These are phyloP conservation scores for Xylariaceae sp. DNA, from an alignment of 2,329 filamentous ascomycete genomes.

Conservation along the genomic window DNA sequence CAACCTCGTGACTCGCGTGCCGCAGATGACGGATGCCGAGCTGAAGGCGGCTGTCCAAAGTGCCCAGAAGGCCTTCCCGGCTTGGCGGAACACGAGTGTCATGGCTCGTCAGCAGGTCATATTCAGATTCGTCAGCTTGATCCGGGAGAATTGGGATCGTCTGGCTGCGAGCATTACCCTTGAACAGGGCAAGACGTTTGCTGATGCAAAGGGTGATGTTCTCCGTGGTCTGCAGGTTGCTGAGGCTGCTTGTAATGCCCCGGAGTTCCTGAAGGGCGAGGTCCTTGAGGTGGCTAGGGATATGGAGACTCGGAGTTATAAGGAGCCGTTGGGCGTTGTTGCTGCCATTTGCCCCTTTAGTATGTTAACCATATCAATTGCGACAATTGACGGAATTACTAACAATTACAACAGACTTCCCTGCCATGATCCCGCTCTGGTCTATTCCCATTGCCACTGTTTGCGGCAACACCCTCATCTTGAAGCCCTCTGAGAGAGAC, in stretches of 20 bases:
- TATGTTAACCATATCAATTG: constrained; percentile 38
- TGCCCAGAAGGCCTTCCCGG: constrained; percentile 68
- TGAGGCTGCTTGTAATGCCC: constrained; percentile 74
- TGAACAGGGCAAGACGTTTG: constrained; percentile 85
- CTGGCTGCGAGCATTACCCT: constrained; percentile 79
- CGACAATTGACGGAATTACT: neutral
- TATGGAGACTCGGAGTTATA: constrained; percentile 81
- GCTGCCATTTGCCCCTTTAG: constrained; percentile 85
- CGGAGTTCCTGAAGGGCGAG: constrained; percentile 77
- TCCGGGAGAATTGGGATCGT: constrained; percentile 79
- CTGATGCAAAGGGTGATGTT: constrained; percentile 76
- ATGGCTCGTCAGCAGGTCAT: constrained; percentile 76
- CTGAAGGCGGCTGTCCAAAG: constrained; percentile 69
- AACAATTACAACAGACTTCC: constrained; percentile 60
- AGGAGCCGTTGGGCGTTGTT: constrained; percentile 74
- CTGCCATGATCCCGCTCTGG: constrained; percentile 91
- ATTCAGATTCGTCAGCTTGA: constrained; percentile 77
- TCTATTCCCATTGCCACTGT: constrained; percentile 79
- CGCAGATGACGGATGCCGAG: constrained; percentile 74
- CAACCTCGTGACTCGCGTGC: constrained; percentile 76
- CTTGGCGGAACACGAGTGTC: constrained; percentile 67
- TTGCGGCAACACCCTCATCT: constrained; percentile 75
- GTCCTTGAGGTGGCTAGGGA: constrained; percentile 81
- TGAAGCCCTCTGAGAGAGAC: constrained; percentile 84
- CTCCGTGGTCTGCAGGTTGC: constrained; percentile 78